These are phyloP conservation scores for Polyporus tsugae DNA, from an alignment of 1,284 basidiomycete genomes.

Conservation along the genomic window DNA sequence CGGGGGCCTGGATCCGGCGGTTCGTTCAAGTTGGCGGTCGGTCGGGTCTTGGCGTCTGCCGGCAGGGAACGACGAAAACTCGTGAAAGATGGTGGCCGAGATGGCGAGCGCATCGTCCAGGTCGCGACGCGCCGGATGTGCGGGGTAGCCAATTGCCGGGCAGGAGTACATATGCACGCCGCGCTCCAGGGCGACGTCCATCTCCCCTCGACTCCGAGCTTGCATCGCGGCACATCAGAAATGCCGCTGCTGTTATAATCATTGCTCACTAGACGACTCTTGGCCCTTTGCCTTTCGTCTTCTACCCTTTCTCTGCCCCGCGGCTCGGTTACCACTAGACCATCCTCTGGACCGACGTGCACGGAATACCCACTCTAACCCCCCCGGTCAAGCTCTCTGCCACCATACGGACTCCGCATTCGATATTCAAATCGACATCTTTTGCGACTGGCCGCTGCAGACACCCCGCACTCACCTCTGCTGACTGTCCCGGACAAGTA, in stretches of 20 bases:
- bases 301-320: background rate
- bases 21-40: background rate
- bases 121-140: constrained; percentile 23
- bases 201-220: background rate
- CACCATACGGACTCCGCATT: background rate
- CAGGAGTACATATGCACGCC: constrained; percentile 19
- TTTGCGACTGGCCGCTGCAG: constrained; percentile 8
- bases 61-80: constrained; percentile 16
- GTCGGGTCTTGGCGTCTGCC: constrained; percentile 14
- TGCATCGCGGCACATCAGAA: background rate
- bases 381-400: constrained; percentile 1
- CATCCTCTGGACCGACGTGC: background rate
- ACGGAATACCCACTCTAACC: constrained; percentile 15
- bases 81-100: constrained; percentile 20
- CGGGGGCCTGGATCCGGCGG: background rate
- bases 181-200: background rate
- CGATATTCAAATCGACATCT: background rate
- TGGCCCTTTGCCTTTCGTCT: background rate
- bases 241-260: constrained; percentile 3
- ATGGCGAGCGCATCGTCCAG: background rate
- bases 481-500: constrained; percentile 10
- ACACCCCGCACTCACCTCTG: background rate
- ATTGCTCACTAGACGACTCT: background rate
- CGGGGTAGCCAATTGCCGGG: constrained; percentile 33
- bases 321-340: background rate